phyloP scores from a whole-genome alignment of 345 rosid genomes.

The Anastatica hierochuntica region DNA sequence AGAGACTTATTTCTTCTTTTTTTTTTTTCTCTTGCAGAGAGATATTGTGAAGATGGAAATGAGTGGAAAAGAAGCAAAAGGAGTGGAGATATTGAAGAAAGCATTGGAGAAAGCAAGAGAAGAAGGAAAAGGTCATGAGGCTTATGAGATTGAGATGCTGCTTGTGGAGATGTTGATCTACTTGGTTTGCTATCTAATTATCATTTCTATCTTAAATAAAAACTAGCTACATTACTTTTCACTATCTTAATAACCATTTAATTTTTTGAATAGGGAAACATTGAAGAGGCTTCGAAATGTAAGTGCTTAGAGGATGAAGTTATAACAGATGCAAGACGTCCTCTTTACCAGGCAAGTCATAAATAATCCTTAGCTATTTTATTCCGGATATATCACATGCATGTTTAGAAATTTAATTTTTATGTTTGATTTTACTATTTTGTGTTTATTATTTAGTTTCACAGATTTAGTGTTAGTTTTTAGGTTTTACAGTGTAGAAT shows the following conservation, averaged over 20 bases:
- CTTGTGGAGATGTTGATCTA: slow-evolving; percentile 56
- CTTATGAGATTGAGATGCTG: slow-evolving; percentile 53
- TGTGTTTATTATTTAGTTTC: too few relatives aligned
- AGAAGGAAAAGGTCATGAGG: slow-evolving; percentile 33
- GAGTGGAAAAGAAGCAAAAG: slow-evolving; percentile 48
- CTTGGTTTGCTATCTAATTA: slow-evolving; percentile 30
- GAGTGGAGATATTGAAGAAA: slow-evolving; percentile 21
- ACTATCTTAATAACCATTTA: not conserved
- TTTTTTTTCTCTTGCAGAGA: slow-evolving; percentile 13
- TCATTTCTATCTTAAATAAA: too few relatives aligned
- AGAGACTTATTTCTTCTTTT: too few relatives aligned
- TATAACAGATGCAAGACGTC: slow-evolving; percentile 43
- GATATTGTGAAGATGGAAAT: slow-evolving; percentile 42
- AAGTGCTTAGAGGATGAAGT: slow-evolving; percentile 31
- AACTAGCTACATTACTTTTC: not conserved
- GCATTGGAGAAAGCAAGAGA: slow-evolving; percentile 23
- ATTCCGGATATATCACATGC: too few relatives aligned
- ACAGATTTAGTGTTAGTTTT: too few relatives aligned
- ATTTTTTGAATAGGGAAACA: slow-evolving; percentile 28
- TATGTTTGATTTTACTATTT: too few relatives aligned
- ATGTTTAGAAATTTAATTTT: too few relatives aligned
- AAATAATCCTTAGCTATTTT: not conserved
- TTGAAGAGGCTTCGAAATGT: slow-evolving; percentile 30
- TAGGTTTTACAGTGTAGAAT: too few relatives aligned
- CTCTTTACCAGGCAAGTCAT: slow-evolving; percentile 38